Evolutionary conservation across 1,139 yeast species (phyloP).

Genomic region (Blastobotrys capitulatus): DNA sequence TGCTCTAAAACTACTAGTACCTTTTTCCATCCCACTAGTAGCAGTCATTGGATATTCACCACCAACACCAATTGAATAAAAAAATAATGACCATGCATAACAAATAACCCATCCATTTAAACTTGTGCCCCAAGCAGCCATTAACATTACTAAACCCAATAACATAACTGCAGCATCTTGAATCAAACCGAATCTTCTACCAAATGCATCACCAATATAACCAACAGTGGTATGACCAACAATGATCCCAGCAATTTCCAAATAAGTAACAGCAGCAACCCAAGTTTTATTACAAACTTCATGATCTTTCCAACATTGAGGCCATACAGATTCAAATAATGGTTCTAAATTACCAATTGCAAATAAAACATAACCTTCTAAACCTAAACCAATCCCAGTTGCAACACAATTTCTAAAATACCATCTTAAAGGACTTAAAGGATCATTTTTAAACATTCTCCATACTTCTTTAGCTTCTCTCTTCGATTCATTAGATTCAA

Average conservation of each 20-base stretch:
- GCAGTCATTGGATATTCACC: constrained; percentile 99
- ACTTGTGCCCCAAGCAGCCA: constrained; percentile 41
- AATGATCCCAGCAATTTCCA: constrained; percentile 72
- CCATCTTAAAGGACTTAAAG: constrained; percentile 33
- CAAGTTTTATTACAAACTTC: constrained; percentile 32
- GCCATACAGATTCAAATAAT: constrained; percentile 34
- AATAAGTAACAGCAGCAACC: constrained; percentile 32
- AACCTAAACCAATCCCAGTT: constrained; percentile 36
- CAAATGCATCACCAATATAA: constrained; percentile 72
- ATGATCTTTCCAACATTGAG: constrained; percentile 33
- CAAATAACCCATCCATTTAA: constrained; percentile 42
- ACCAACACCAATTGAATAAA: constrained; percentile 85
- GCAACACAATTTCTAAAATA: constrained; percentile 34
- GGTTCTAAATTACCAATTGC: constrained; percentile 35
- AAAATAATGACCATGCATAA: constrained; percentile 61
- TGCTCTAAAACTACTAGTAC: constrained; percentile 23
- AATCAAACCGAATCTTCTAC: constrained; percentile 72
- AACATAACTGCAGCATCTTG: constrained; percentile 38
- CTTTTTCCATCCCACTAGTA: constrained; percentile 38
- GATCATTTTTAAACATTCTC: constrained; percentile 31
- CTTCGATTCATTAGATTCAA: constrained; percentile 28
- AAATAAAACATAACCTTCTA: constrained; percentile 37
- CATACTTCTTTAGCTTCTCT: constrained; percentile 26
- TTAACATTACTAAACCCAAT: constrained; percentile 73
- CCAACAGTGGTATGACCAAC: constrained; percentile 90